These are phyloP conservation scores for Besnoitia besnoiti DNA, from an alignment of 169 alveolate species.

Conservation along the genomic window DNA sequence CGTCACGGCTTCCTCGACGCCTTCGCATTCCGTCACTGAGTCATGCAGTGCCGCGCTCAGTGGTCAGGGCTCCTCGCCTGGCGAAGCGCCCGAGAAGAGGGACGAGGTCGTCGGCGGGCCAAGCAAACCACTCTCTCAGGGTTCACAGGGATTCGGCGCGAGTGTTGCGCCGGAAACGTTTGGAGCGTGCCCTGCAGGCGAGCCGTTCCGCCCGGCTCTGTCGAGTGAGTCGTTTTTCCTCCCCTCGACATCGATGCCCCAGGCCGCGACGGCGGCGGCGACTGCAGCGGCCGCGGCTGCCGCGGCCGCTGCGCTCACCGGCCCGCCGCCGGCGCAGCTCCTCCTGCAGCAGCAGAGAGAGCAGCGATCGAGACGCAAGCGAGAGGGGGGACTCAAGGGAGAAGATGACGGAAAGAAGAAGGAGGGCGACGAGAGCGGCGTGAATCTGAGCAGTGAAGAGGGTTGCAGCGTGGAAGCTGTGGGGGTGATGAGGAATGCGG, in stretches of 20 bases:
- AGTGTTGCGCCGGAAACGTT: neutral
- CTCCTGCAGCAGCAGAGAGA: neutral
- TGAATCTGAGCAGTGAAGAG: neutral
- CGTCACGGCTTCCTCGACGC: neutral
- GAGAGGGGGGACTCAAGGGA: neutral
- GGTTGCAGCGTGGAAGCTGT: constrained; percentile 37
- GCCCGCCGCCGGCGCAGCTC: neutral
- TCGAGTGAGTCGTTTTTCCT: neutral
- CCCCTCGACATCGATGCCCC: neutral
- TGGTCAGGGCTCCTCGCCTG: too few species aligned
- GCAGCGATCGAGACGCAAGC: neutral
- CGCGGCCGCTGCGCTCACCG: neutral
- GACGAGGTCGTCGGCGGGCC: too few species aligned
- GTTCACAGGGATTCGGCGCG: neutral
- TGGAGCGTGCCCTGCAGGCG: neutral
- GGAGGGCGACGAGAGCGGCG: neutral
- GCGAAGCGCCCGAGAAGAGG: neutral
- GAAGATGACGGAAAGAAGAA: neutral
- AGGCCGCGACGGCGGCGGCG: neutral
- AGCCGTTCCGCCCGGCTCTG: neutral
- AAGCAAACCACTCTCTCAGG: neutral
- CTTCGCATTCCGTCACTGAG: neutral
- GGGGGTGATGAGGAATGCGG: constrained; percentile 62
- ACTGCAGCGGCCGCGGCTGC: neutral
- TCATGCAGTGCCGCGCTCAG: too few species aligned